Percentiles rank a stretch among this genome's conserved stretches.
phyloP scores from a whole-genome alignment of 371 early-diverging fungal species.

The Ordospora colligata region DNA sequence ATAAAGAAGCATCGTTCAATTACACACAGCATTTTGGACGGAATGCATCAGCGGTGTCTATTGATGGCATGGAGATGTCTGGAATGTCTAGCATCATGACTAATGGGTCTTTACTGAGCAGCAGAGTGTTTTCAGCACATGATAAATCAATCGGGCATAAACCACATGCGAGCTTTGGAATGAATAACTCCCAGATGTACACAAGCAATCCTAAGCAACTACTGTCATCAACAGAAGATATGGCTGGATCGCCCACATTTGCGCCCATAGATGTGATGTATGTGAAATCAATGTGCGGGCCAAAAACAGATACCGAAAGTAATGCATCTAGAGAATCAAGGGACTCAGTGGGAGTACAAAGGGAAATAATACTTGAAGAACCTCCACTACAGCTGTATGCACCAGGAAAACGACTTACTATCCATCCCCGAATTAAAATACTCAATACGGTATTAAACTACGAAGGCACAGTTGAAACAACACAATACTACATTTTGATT shows the following conservation, averaged over 20 bases:
- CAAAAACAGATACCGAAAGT: too few relatives aligned
- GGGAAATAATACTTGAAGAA: too few relatives aligned
- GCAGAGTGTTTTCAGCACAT: not conserved
- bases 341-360: not conserved
- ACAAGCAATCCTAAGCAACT: too few relatives aligned
- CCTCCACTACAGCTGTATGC: not conserved
- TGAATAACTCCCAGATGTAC: too few relatives aligned
- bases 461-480: not conserved
- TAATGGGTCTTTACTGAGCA: not conserved
- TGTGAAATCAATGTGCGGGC: not conserved
- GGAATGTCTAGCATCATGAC: not conserved
- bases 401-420: not conserved
- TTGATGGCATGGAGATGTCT: not conserved
- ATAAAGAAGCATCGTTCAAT: not conserved
- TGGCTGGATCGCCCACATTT: not conserved
- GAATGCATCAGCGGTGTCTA: not conserved
- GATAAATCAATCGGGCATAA: not conserved
- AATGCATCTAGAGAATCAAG: not conserved
- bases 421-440: not conserved
- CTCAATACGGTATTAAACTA: not conserved
- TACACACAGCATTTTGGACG: not conserved
- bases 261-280: constrained; percentile 10
- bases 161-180: not conserved
- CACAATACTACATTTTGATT: constrained; percentile 1
- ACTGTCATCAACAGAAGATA: too few relatives aligned